These are phyloP conservation scores for Geoglossum glabrum DNA, from an alignment of 495 filamentous ascomycete genomes.

Conservation along the genomic window DNA sequence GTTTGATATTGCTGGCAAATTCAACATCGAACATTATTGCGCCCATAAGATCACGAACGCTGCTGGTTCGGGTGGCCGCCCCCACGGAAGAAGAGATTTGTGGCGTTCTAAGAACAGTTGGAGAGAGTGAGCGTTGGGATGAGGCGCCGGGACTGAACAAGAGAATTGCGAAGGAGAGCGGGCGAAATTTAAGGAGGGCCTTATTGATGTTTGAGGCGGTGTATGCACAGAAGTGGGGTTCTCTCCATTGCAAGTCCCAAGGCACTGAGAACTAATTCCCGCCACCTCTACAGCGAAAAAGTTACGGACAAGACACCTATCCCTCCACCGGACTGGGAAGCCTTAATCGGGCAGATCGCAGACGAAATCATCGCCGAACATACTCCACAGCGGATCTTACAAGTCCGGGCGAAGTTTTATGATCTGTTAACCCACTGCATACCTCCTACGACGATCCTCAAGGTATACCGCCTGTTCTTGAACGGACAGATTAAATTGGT, in stretches of 20 bases:
- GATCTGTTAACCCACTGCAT: constrained; percentile 95
- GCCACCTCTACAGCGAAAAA: constrained; percentile 46
- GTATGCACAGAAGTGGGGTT: constrained; percentile 77
- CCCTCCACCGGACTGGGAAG: constrained; percentile 91
- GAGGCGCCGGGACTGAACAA: constrained; percentile 48
- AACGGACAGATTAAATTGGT: neutral
- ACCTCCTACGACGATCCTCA: constrained; percentile 75
- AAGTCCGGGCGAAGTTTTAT: constrained; percentile 81
- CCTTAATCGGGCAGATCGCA: constrained; percentile 65
- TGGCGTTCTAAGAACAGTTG: constrained; percentile 50
- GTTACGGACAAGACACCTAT: constrained; percentile 73
- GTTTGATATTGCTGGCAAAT: constrained; percentile 81
- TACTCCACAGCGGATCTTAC: constrained; percentile 63
- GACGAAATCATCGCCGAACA: constrained; percentile 84
- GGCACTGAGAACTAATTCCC: neutral
- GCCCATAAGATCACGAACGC: constrained; percentile 71
- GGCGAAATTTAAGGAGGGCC: constrained; percentile 72
- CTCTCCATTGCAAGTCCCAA: neutral
- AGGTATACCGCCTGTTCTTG: constrained; percentile 25
- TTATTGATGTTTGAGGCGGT: constrained; percentile 92
- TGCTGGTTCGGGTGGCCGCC: constrained; percentile 81
- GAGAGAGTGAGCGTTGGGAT: constrained; percentile 56
- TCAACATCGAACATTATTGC: constrained; percentile 95
- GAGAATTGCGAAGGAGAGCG: constrained; percentile 79
- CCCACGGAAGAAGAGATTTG: constrained; percentile 73